phyloP scores from a whole-genome alignment of 2,329 filamentous ascomycete genomes.

The Bisporella sp. region DNA sequence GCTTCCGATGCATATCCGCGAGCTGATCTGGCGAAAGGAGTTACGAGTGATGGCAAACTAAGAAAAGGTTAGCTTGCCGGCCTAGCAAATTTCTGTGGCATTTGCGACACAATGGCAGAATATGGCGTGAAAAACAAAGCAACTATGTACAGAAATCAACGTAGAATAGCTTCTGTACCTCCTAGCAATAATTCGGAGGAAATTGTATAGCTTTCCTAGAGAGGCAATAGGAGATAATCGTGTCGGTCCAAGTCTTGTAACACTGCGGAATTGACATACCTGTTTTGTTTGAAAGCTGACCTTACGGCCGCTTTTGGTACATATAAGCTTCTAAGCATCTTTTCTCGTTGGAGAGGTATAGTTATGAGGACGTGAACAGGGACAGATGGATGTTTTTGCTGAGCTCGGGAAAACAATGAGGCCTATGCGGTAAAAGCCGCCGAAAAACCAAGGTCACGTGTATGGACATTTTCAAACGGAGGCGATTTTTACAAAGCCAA shows the following conservation, averaged over 20 bases:
- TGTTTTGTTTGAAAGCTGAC: constrained; percentile 47
- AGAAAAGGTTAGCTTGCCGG: constrained; percentile 17
- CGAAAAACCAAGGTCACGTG: no score
- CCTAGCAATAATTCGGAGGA: no score
- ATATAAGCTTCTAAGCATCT: constrained; percentile 55
- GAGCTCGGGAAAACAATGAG: background rate
- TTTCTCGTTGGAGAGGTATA: constrained; percentile 25
- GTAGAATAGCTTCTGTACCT: no score
- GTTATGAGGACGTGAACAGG: constrained; percentile 8
- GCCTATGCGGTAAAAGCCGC: no score
- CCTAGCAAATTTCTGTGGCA: background rate
- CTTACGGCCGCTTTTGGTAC: constrained; percentile 51
- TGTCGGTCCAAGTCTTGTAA: no score
- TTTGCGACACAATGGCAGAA: no score
- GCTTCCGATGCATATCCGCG: constrained; percentile 49
- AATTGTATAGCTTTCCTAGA: no score
- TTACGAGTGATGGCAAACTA: constrained; percentile 44
- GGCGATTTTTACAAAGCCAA: no score
- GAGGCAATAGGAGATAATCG: no score
- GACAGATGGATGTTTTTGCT: constrained; percentile 6
- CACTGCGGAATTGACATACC: constrained; percentile 33
- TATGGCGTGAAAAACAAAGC: no score
- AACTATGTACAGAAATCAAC: no score
- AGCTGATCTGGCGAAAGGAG: constrained; percentile 38
- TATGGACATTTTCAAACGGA: no score